Evolutionary conservation across 192 early-diverging fungal species (phyloP).

Genomic region (Piromyces sp.): DNA sequence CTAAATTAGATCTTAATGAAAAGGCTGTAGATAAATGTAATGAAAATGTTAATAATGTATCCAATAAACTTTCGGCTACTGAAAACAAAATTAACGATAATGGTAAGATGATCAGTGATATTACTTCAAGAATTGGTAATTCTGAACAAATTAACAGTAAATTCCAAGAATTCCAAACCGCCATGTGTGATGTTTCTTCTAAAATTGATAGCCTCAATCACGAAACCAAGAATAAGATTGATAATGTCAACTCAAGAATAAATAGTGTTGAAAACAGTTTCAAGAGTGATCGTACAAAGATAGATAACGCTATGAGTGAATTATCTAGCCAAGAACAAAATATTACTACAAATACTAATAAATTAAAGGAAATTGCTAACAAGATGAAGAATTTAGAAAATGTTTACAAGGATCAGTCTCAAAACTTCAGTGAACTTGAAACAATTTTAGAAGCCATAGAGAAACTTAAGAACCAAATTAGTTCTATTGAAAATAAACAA

Average conservation of each 20-base stretch:
- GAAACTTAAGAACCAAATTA: not conserved
- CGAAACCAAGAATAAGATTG: not conserved
- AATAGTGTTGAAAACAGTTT: not conserved
- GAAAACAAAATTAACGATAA: not conserved
- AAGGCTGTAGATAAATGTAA: not conserved
- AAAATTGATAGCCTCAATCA: not conserved
- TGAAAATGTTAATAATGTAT: not conserved
- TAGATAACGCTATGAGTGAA: not conserved
- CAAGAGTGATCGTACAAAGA: not conserved
- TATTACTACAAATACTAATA: not conserved
- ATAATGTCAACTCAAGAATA: not conserved
- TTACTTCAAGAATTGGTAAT: not conserved
- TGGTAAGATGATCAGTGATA: not conserved
- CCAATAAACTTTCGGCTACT: not conserved
- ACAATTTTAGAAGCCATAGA: not conserved
- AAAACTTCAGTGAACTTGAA: not conserved
- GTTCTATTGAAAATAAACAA: not conserved
- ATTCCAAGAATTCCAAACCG: not conserved
- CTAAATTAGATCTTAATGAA: not conserved
- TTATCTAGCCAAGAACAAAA: not conserved
- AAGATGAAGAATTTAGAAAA: not conserved
- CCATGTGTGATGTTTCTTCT: not conserved
- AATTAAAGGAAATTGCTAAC: not conserved
- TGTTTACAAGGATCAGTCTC: not conserved
- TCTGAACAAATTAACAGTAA: not conserved